Conservation (phyloP, 164 flowering plant species). For the Berberis vulgaris region DNA sequence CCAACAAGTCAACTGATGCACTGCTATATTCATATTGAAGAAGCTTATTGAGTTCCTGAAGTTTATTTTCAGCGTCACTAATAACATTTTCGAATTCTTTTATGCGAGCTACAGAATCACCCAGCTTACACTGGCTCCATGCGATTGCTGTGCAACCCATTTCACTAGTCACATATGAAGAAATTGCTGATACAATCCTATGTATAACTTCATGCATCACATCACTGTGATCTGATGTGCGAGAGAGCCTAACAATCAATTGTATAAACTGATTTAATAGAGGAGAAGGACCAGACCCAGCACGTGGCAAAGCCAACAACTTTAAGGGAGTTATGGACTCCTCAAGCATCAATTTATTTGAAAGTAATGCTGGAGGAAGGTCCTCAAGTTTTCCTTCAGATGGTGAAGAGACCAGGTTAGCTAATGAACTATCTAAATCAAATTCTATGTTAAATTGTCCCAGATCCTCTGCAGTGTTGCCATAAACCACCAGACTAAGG, state of each 20-base stretch:
- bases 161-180: conserved; percentile 35
- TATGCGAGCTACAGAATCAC: conserved; percentile 6
- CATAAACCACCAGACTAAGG: conserved; percentile 85
- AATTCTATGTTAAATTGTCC: conserved; percentile 92
- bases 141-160: conserved; percentile 15
- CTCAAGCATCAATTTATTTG: conserved; percentile 38
- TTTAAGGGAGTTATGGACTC: conserved; percentile 43
- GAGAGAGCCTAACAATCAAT: conserved; percentile 42
- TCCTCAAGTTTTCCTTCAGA: conserved; percentile 84
- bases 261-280: conserved; percentile 53
- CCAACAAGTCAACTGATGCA: conserved; percentile 22
- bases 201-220: conserved; percentile 24
- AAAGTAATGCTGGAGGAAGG: conserved; percentile 64
- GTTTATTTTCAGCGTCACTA: conserved; percentile 47
- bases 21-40: conserved; percentile 29
- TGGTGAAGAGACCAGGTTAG: conserved; percentile 52
- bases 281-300: conserved; percentile 39
- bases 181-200: conserved; percentile 45
- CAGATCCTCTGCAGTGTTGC: conserved; percentile 92
- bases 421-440: conserved; percentile 80
- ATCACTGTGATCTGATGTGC: conserved; percentile 30
- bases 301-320: conserved; percentile 32
- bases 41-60: conserved; percentile 39
- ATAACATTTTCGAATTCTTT: conserved; percentile 25
- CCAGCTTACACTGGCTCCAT: conserved; percentile 19